Evolutionary conservation across 2,329 filamentous ascomycete genomes (phyloP).

Genomic region (Clonostachys rosea): DNA sequence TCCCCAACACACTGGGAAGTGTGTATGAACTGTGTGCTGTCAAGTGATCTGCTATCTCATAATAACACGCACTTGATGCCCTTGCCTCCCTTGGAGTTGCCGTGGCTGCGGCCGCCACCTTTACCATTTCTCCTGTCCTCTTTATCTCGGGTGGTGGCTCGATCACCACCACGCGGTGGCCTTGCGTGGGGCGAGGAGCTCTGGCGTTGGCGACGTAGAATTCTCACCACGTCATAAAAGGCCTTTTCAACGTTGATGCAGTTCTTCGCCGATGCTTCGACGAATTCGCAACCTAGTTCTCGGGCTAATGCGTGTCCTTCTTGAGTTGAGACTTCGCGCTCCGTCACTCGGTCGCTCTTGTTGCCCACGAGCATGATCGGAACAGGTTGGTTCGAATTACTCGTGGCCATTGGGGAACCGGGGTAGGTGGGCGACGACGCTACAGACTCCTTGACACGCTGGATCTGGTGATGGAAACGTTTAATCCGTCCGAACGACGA

Average conservation of each 20-base stretch:
- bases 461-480: constrained; percentile 94
- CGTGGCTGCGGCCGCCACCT: constrained; percentile 19
- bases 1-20: background rate
- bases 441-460: constrained; percentile 90
- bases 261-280: constrained; percentile 95
- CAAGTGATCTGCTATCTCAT: constrained; percentile 17
- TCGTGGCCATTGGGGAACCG: constrained; percentile 64
- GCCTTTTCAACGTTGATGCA: constrained; percentile 98
- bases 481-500: constrained; percentile 94
- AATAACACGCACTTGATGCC: constrained; percentile 31
- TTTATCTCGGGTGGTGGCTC: too few relatives aligned
- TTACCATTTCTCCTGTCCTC: too few relatives aligned
- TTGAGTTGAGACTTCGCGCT: constrained; percentile 93
- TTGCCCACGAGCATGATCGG: constrained; percentile 98
- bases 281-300: constrained; percentile 91
- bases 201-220: constrained; percentile 79
- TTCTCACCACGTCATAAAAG: constrained; percentile 94
- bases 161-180: too few relatives aligned
- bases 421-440: constrained; percentile 72
- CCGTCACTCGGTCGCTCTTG: constrained; percentile 94
- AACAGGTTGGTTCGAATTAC: constrained; percentile 61
- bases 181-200: too few relatives aligned
- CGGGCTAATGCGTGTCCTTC: constrained; percentile 89
- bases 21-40: background rate
- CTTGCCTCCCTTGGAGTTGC: constrained; percentile 25